Conservation (phyloP, 768 basidiomycete species). For the Zangia roseola region DNA sequence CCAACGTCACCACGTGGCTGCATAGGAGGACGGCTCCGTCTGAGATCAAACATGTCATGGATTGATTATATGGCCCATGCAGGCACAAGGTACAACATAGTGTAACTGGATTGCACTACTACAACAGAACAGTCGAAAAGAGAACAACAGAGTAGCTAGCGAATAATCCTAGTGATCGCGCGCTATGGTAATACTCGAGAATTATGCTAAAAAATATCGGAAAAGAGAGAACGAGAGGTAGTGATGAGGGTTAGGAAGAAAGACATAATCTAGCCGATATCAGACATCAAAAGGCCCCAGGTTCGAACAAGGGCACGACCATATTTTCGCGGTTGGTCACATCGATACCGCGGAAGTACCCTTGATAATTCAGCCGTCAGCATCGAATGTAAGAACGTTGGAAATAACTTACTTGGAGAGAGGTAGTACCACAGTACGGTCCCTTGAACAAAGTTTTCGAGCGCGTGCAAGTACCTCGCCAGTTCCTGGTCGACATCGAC, state of each 20-base stretch:
- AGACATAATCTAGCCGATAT: background rate
- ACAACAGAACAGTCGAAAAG: too few relatives aligned
- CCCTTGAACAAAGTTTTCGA: conserved; percentile 40
- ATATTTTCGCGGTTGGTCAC: conserved; percentile 29
- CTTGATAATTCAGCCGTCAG: conserved; percentile 19
- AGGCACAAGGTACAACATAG: conserved; percentile 3
- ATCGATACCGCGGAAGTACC: conserved; percentile 35
- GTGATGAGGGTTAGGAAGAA: background rate
- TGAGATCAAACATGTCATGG: background rate
- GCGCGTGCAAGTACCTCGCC: conserved; percentile 31
- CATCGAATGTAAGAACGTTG: background rate
- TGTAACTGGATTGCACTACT: conserved; percentile 2
- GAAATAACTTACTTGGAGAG: conserved; percentile 33
- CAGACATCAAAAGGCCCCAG: conserved; percentile 22
- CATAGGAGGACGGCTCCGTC: too few relatives aligned
- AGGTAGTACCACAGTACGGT: conserved; percentile 41
- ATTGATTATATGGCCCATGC: conserved; percentile 2
- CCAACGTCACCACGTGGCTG: too few relatives aligned
- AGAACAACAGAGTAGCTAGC: conserved; percentile 11
- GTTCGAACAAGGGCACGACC: conserved; percentile 30
- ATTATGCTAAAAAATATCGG: conserved; percentile 21
- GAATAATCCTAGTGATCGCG: conserved; percentile 16
- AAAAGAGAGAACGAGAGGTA: background rate
- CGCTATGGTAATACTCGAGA: background rate
- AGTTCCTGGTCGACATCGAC: conserved; percentile 34